Base-by-base conservation (phyloP, 495 filamentous ascomycete species). In the Collariella sp. region DNA sequence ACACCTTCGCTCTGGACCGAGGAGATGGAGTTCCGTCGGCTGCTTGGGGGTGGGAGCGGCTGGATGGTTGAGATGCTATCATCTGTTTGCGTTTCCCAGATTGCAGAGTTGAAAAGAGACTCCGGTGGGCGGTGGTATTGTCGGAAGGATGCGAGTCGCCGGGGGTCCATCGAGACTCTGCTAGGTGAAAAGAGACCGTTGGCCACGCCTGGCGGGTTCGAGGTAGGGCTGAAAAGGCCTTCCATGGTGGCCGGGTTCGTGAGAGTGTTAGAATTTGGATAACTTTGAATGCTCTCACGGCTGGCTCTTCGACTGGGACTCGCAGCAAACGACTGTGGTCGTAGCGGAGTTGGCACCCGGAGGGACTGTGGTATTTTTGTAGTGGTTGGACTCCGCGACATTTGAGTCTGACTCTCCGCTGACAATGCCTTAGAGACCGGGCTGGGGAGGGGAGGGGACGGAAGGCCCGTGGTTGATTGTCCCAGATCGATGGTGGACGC, bases 301-400 rank as follows among this genome's bases (percentile, higher is more conserved):
- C 71, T 72, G 12, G 59, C 46, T 40, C 57, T 59, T 31, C 60
- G 68, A 34, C 52, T 55, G 22, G 66, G 54, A 54, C 67, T 46
- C 51, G 66, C 35, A 46, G 67, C 53, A 9, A 68, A 72, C 18
- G 72, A 72, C 23, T 64, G 67, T 10, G 72, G 52, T 20, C 72
- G 70, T 23, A 70, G 52, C 7, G 72, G 68, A 23, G 66, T 62
- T 16, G 72, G 71, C 5, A 75, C 64, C 23, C 73, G 62, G n/a
- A 74, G 62, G 7, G 68, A 64, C 46, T 50, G 46, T 2, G 66
- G 65, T 35, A 63, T 61, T 43, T 65, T 70, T 19, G 52, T 52
- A 64, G 72, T 63, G 60, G 60, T 70, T 10, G 69, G 60, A 1
- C 71, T 67, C 3, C 70, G 67, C 11, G 67, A 57, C 11, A 42